A percentile compares a stretch with the other conserved stretches of the same genome.
phyloP scores from a whole-genome alignment of 345 rosid genomes.

The Citrus unshiu region DNA sequence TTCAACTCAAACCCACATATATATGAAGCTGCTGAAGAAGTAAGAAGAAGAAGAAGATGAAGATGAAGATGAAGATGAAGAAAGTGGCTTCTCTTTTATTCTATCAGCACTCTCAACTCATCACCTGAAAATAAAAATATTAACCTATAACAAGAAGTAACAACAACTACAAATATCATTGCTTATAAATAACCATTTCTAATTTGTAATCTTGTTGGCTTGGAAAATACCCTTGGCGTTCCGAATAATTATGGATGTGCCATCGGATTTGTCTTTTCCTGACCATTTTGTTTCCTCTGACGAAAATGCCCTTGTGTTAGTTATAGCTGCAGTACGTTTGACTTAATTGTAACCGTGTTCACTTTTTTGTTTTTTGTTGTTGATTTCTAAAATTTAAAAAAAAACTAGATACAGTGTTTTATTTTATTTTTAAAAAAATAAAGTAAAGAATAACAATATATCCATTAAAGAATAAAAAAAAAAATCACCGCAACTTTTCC shows the following conservation, averaged over 20 bases:
- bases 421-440: no score
- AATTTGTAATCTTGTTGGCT: not conserved
- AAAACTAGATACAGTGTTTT: not conserved
- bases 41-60: not conserved
- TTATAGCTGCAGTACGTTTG: not conserved
- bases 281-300: not conserved
- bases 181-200: not conserved
- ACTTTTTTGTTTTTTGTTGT: not conserved
- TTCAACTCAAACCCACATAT: slow-evolving; percentile 4
- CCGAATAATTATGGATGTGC: not conserved
- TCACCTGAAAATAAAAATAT: not conserved
- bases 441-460: no score
- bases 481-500: no score
- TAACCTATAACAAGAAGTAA: not conserved
- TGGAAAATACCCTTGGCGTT: not conserved
- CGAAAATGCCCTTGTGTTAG: not conserved
- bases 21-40: not conserved
- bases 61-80: not conserved
- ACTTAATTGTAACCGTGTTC: no score
- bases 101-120: not conserved
- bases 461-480: no score
- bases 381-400: not conserved
- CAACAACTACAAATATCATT: slow-evolving; percentile 9
- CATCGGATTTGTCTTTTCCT: not conserved
- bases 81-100: not conserved